Percentiles rank a stretch among this genome's conserved stretches.
These are phyloP conservation scores for Dipodascopsis uninucleata DNA, from an alignment of 805 yeast genomes.

Conservation along the genomic window DNA sequence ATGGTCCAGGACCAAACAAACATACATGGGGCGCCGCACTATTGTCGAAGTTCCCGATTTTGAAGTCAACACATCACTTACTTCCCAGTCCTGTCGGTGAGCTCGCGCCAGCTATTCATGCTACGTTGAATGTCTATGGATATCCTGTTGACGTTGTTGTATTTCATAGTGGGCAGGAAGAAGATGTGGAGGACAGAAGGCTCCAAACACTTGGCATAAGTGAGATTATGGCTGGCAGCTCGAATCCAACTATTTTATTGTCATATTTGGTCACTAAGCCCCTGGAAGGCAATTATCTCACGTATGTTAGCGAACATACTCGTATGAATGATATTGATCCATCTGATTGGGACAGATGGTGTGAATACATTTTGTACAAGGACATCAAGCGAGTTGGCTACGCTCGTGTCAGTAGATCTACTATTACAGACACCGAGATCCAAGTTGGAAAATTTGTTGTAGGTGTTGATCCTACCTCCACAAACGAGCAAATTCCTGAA, in stretches of 20 bases:
- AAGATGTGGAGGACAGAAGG: slow-evolving; percentile 89
- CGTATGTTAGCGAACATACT: slow-evolving; percentile 76
- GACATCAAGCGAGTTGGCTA: slow-evolving; percentile 83
- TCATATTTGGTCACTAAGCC: slow-evolving; percentile 92
- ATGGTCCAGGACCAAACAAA: slow-evolving; percentile 96
- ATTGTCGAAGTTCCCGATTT: slow-evolving; percentile 88
- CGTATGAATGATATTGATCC: slow-evolving; percentile 94
- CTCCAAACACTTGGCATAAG: slow-evolving; percentile 75
- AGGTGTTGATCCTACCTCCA: slow-evolving; percentile 45
- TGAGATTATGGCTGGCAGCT: slow-evolving; percentile 71
- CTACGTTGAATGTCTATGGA: slow-evolving; percentile 89
- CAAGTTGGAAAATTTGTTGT: slow-evolving; percentile 90
- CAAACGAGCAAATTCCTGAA: slow-evolving; percentile 56
- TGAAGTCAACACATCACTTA: slow-evolving; percentile 84
- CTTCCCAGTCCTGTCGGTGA: slow-evolving; percentile 97
- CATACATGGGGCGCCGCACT: slow-evolving; percentile 98
- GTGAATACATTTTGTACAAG: slow-evolving; percentile 90
- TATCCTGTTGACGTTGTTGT: slow-evolving; percentile 86
- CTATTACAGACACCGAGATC: slow-evolving; percentile 94
- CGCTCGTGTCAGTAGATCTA: slow-evolving; percentile 87
- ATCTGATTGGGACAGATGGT: slow-evolving; percentile 96
- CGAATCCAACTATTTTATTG: slow-evolving; percentile 79
- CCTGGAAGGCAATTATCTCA: slow-evolving; percentile 82
- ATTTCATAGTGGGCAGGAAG: slow-evolving; percentile 98
- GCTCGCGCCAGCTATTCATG: slow-evolving; percentile 96